phyloP scores from a whole-genome alignment of 208 protist genomes.

The Angomonas desouzai region DNA sequence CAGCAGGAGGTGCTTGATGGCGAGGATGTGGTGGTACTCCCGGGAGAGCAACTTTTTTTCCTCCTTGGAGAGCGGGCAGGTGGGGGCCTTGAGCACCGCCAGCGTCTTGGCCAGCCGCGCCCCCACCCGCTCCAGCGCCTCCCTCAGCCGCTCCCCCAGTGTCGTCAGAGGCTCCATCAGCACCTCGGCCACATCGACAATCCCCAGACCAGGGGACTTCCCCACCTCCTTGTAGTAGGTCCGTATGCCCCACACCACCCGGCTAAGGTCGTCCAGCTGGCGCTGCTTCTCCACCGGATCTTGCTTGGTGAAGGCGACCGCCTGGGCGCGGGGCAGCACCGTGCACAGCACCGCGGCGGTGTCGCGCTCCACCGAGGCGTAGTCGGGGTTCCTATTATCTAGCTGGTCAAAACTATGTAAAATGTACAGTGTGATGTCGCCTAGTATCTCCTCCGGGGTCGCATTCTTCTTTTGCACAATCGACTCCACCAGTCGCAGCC shows the following conservation, averaged over 20 bases:
- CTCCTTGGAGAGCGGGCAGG: conserved; percentile 23
- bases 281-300: conserved; percentile 56
- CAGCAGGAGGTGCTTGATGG: conserved; percentile 48
- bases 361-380: conserved; percentile 20
- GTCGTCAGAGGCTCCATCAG: conserved; percentile 30
- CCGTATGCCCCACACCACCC: conserved; percentile 88
- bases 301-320: conserved; percentile 67
- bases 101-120: conserved; percentile 21
- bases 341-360: conserved; percentile 61
- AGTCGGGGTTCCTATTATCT: conserved; percentile 8
- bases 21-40: conserved; percentile 75
- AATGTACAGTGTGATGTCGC: conserved; percentile 61
- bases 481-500: conserved; percentile 46
- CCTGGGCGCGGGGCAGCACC: conserved; percentile 63
- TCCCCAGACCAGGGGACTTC: conserved; percentile 40
- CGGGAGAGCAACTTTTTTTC: conserved; percentile 31
- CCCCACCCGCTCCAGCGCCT: conserved; percentile 22
- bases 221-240: conserved; percentile 70
- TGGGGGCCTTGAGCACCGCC: conserved; percentile 53
- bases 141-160: conserved; percentile 19
- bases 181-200: conserved; percentile 27
- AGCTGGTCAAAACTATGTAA: conserved; percentile 60
- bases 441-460: conserved; percentile 61
- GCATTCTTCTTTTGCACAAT: conserved; percentile 49
- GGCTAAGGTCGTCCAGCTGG: conserved; percentile 80